Evolutionary conservation across 352 stramenopile genomes (phyloP), one percentile per base, ranked within the genome.

Genomic region (Sclerospora graminicola): DNA sequence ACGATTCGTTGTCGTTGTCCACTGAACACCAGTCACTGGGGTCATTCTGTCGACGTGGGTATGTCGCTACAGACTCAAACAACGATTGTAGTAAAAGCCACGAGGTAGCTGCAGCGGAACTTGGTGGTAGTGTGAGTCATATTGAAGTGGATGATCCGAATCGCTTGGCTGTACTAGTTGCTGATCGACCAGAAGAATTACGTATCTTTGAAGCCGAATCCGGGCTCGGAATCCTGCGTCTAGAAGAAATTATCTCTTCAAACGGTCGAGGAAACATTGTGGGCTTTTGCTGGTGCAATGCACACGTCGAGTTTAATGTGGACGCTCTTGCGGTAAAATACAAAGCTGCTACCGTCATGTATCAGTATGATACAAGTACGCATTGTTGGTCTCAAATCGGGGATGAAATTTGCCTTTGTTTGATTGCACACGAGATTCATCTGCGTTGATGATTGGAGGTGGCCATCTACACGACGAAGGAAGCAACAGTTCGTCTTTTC

Each of bases 61-160:
- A 69, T 36, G 47, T 72, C 30, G 51, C 28, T 42, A 18, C 26
- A 29, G 37, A 50, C 32, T 47, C 57, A 31, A 8, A 56, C 15
- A 26, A 51, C 18, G 35, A 37, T 43, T 49, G n/a, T 8, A 41
- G 14, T 29, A 32, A 48, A 43, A 40, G n/a, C 18, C 28, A 31
- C 30, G 41, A 52, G 34, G 26, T 19, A 14, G 27, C 24, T 26
- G 24, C 32, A 6, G 30, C 40, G 2, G 19, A 6, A 26, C 4
- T 42, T 8, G 8, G 15, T 33, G 16, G 33, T 8, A 66, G 72
- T 11, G 67, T 89, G 28, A 51, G 51, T 24, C 76, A 89, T 30
- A 88, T 92, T 41, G 77, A 89, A 66, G 73, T 92, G 13, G 74
- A 92, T 43, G 80, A 92, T 46, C 80, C 78, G 3, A 92, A 92